Evolutionary conservation across 805 yeast genomes (phyloP).

Genomic region (Metschnikowia cerradonensis): DNA sequence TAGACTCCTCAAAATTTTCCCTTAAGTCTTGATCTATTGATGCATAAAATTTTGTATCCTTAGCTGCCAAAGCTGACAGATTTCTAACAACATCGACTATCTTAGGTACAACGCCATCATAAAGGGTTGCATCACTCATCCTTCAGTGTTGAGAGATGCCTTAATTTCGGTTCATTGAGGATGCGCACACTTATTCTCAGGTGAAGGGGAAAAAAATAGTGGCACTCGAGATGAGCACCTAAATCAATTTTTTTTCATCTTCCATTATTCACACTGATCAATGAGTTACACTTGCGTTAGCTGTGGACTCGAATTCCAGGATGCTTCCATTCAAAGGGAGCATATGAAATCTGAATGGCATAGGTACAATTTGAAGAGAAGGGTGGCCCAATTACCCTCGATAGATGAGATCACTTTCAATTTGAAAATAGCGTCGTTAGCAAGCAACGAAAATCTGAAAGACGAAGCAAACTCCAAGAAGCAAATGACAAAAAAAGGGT

Average conservation of each 20-base stretch:
- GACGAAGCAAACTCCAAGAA: slow-evolving; percentile 15
- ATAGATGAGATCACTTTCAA: slow-evolving; percentile 23
- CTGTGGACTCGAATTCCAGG: slow-evolving; percentile 36
- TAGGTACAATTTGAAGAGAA: slow-evolving; percentile 40
- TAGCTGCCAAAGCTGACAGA: slow-evolving; percentile 66
- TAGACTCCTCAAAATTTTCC: slow-evolving; percentile 35
- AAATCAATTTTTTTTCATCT: not conserved
- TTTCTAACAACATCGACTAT: slow-evolving; percentile 59
- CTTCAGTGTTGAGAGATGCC: not conserved
- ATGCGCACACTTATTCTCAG: not conserved
- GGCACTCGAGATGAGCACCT: slow-evolving; percentile 4
- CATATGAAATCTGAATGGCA: slow-evolving; percentile 48
- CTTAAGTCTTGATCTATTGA: slow-evolving; percentile 53
- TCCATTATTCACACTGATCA: not conserved
- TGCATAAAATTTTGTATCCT: slow-evolving; percentile 73
- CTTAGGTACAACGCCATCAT: slow-evolving; percentile 32
- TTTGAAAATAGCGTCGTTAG: slow-evolving; percentile 20
- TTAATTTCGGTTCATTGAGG: slow-evolving; percentile 1
- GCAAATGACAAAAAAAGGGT: slow-evolving; percentile 46
- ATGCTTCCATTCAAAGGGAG: slow-evolving; percentile 36
- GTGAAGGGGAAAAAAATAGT: slow-evolving; percentile 2
- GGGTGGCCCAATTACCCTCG: slow-evolving; percentile 35
- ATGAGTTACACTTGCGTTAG: slow-evolving; percentile 32
- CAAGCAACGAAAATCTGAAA: slow-evolving; percentile 19
- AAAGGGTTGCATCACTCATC: not conserved